A percentile compares a stretch with the other conserved stretches of the same genome.
phyloP scores from a whole-genome alignment of 495 filamentous ascomycete genomes.

The Aspergillus incahuasiensis region DNA sequence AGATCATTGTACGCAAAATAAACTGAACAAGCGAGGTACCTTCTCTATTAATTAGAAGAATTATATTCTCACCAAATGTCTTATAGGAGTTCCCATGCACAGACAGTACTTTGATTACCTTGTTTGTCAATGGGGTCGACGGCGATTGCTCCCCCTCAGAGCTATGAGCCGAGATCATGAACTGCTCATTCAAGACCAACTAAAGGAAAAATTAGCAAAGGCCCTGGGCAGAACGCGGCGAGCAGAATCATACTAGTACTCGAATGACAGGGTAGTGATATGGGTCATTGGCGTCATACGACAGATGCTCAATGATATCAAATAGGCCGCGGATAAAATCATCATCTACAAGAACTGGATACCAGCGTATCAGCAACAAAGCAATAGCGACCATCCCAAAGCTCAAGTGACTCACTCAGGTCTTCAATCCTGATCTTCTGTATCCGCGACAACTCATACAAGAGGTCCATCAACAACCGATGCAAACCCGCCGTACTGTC shows the following conservation, averaged over 20 bases:
- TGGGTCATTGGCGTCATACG: constrained; percentile 86
- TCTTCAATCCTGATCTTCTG: constrained; percentile 76
- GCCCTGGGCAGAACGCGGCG: background rate
- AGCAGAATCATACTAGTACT: constrained; percentile 63
- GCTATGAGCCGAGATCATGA: constrained; percentile 72
- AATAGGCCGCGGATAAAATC: constrained; percentile 81
- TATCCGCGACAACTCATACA: constrained; percentile 97
- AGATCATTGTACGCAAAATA: constrained; percentile 13
- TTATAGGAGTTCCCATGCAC: constrained; percentile 74
- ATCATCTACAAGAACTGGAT: constrained; percentile 66
- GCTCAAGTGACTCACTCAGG: constrained; percentile 50
- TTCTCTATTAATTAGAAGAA: constrained; percentile 92
- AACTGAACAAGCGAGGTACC: constrained; percentile 41
- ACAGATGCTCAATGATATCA: constrained; percentile 79
- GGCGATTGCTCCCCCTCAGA: constrained; percentile 37
- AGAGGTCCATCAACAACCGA: constrained; percentile 74
- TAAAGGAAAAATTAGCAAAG: constrained; percentile 32
- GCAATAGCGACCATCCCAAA: background rate
- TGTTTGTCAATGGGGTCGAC: constrained; percentile 68
- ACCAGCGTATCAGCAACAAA: background rate
- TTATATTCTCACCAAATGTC: constrained; percentile 97
- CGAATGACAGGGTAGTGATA: constrained; percentile 96
- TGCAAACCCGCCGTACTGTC: constrained; percentile 66
- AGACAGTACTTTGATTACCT: constrained; percentile 84
- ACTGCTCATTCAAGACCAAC: constrained; percentile 97